Evolutionary conservation across 2,329 filamentous ascomycete species (phyloP), one percentile per base, ranked within the genome.

Genomic region (Trichoderma citrinoviride): DNA sequence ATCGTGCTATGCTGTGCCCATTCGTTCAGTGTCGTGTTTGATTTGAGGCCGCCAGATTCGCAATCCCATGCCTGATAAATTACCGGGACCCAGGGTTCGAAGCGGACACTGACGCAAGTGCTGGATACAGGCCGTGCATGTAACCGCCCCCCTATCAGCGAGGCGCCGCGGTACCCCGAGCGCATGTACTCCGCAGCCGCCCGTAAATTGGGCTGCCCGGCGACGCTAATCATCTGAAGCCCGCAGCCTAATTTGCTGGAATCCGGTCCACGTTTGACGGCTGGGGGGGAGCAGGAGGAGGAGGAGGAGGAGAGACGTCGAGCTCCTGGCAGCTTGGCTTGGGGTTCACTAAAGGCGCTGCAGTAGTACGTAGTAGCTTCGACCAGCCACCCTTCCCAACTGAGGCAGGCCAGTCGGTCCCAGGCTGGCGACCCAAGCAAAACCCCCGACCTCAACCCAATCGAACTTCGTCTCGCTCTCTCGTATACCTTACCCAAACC

Each of bases 401-500:
- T 49, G 10, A 33, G 29, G 29, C 29, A n/a, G 50, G n/a, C 49
- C 61, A 64, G 60, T 50, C 43, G 47, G 41, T 50, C 47, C 33
- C 56, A 65, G 62, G 63, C 63, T 54, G 63, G 61, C 63, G 63
- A 65, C 54, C 55, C 47, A 49, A 47, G 44, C 25, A 29, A 27
- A 54, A 41, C 62, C 62, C n/a, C 62, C 54, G 56, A 65, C 54
- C 52, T 65, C 63, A 61, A 61, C 63, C 63, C 63, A 65, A 65
- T 37, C 33, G 33, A 37, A 37, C 33, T 14, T 37, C 33, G 33
- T 37, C 33, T 37, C 33, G 33, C 33, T 37, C 33, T 33, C 12
- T n/a, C 33, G 12, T 65, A 54, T 58, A 56, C 61, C 44, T 5
- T n/a, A 7, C 41, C 41, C 17, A 7, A 43, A 43, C 12, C 15